phyloP scores from a whole-genome alignment of 768 basidiomycete species.

The Lenzites betulinus region DNA sequence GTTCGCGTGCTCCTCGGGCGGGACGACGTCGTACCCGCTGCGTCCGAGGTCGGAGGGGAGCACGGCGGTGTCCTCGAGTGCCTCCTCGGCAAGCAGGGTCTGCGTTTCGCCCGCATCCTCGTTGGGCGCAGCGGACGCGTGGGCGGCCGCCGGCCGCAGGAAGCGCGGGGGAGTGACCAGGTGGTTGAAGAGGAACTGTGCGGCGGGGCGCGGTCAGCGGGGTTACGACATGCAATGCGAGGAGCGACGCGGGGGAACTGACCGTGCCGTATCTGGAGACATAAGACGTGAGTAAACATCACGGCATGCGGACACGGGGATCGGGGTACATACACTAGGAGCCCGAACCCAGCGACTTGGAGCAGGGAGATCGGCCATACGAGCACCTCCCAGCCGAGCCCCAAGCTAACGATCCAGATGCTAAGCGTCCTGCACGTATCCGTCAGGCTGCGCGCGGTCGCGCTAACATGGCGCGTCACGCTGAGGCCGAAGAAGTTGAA shows the following conservation, averaged over 20 bases:
- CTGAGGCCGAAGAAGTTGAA: conserved; percentile 82
- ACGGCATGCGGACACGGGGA: conserved; percentile 1
- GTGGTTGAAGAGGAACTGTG: conserved; percentile 87
- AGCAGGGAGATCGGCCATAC: conserved; percentile 79
- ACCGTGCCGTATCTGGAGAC: conserved; percentile 80
- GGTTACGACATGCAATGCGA: neutral
- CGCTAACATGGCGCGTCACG: conserved; percentile 91
- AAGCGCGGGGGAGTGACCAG: conserved; percentile 71
- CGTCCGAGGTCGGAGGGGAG: conserved; percentile 82
- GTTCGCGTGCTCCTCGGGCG: conserved; percentile 32
- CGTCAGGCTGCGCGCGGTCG: conserved; percentile 87
- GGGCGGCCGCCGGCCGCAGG: conserved; percentile 45
- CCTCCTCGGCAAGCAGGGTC: conserved; percentile 59
- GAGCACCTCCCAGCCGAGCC: conserved; percentile 87
- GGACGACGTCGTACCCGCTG: conserved; percentile 82
- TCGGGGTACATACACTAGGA: conserved; percentile 67
- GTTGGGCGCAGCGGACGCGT: conserved; percentile 13
- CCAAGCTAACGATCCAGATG: conserved; percentile 94
- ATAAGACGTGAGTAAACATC: neutral
- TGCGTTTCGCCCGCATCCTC: conserved; percentile 33
- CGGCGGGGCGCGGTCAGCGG: conserved; percentile 15
- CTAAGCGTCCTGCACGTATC: conserved; percentile 94
- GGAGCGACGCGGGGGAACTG: neutral
- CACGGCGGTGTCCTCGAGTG: conserved; percentile 79
- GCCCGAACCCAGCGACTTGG: conserved; percentile 81